Base-by-base conservation (phyloP, 768 basidiomycete genomes). In the Mycena crocata region DNA sequence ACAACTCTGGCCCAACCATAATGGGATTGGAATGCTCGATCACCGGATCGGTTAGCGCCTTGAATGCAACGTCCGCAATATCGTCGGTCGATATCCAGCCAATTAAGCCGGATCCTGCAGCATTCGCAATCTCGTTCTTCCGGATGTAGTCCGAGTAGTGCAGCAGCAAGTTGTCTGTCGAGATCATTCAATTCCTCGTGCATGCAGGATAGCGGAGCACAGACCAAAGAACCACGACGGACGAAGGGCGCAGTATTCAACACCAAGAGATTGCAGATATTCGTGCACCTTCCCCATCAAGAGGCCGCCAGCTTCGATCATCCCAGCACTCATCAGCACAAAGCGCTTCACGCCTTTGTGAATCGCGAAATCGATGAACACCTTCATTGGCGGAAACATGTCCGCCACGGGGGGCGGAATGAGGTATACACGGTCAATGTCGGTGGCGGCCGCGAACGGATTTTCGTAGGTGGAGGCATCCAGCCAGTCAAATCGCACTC, bases 201-300 rank as follows among this genome's bases (percentile, higher is more conserved):
- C 45, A 4, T 1, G 12, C 19, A 31, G 28, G 26, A 37, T 32
- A 15, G 1, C 34, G 23, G 5, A 23, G 54, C 17, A 58, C 75
- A 8, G 40, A 80, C 81, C 79, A 26, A 74, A 74, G 58, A 82
- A 82, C 78, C 78, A 80, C 5, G 81, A 77, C 2, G 81, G 81
- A 1, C 81, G 71, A 19, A 83, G 48, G 21, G 78, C 73, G n/a
- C 69, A 66, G 61, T 79, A 81, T 30, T 82, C 78, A 1, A 79
- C 72, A 1, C 74, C 77, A 21, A 70, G 58, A 21, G 72, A 68
- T 5, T 65, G 72, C 12, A 83, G 71, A 54, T 81, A 80, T 56
- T 77, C 76, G 35, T 81, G 82, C 6, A 81, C 71, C 46, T 73
- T n/a, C 9, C 81, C 80, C 31, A 68, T 64, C 14, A 65, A 52